Conservation (phyloP, 2,329 filamentous ascomycete species). For the Scytalidium sp. region DNA sequence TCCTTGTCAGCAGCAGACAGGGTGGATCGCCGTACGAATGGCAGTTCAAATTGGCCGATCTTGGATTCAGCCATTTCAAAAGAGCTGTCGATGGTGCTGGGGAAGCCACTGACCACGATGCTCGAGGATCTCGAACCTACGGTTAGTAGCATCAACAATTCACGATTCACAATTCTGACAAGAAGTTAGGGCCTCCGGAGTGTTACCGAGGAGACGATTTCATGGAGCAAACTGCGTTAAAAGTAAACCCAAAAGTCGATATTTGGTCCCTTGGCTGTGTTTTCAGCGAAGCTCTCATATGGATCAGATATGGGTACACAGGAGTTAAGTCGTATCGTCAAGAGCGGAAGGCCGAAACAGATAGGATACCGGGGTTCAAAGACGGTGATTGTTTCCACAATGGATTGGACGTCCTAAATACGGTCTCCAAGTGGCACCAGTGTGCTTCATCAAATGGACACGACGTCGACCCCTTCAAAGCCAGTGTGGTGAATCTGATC, state of each 20-base stretch:
- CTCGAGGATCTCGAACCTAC: conserved; percentile 12
- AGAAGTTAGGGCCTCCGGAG: conserved; percentile 29
- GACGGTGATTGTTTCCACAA: conserved; percentile 29
- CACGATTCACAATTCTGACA: neutral
- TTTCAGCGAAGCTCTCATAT: conserved; percentile 21
- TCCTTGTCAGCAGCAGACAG: conserved; percentile 23
- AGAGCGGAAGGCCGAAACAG: conserved; percentile 14
- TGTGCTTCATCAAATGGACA: too few relatives aligned
- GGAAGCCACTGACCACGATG: conserved; percentile 3
- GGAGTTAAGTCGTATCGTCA: conserved; percentile 20
- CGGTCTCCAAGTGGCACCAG: conserved; percentile 21
- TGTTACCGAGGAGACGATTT: conserved; percentile 14
- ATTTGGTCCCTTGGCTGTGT: conserved; percentile 26
- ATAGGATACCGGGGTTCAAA: conserved; percentile 8
- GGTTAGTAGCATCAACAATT: conserved; percentile 6
- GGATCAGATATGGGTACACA: conserved; percentile 22
- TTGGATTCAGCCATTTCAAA: conserved; percentile 19
- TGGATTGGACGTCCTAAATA: conserved; percentile 19
- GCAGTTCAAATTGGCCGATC: conserved; percentile 28
- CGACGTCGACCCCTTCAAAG: too few relatives aligned
- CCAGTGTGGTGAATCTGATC: too few relatives aligned
- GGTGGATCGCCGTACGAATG: conserved; percentile 17
- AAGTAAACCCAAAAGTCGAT: conserved; percentile 15
- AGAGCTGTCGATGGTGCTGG: neutral
- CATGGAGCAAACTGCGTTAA: conserved; percentile 1